phyloP scores from a whole-genome alignment of 1,284 basidiomycete genomes.

The Ustilago xerochloae region DNA sequence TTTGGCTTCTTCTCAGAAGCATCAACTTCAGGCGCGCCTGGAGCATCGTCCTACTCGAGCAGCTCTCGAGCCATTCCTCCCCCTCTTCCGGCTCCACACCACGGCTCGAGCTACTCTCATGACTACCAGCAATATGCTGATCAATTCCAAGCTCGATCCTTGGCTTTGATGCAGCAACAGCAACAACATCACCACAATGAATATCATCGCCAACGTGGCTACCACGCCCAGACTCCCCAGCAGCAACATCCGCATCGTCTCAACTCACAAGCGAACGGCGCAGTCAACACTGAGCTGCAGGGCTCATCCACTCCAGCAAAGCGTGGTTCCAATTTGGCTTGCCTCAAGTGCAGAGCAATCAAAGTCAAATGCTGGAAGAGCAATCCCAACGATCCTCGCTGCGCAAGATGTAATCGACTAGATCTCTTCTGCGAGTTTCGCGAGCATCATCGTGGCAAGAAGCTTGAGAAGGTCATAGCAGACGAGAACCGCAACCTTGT shows the following conservation, averaged over 20 bases:
- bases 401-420: slow-evolving; percentile 41
- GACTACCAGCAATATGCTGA: slow-evolving; percentile 8
- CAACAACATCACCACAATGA: not conserved
- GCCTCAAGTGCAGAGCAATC: slow-evolving; percentile 50
- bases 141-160: not conserved
- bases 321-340: slow-evolving; percentile 45
- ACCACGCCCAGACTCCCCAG: slow-evolving; percentile 6
- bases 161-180: not conserved
- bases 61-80: not conserved
- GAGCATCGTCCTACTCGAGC: slow-evolving; percentile 14
- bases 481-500: slow-evolving; percentile 34
- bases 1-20: slow-evolving; percentile 42
- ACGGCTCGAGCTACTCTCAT: not conserved
- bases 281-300: not conserved
- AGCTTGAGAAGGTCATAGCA: slow-evolving; percentile 43
- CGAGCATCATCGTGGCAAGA: slow-evolving; percentile 49
- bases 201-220: not conserved
- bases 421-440: slow-evolving; percentile 48
- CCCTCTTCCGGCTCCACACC: not conserved
- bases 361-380: slow-evolving; percentile 50
- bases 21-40: not conserved
- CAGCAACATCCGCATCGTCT: slow-evolving; percentile 19
- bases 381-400: slow-evolving; percentile 37
- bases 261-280: not conserved
- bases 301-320: slow-evolving; percentile 16